phyloP scores from a whole-genome alignment of 805 yeast species.

The Nakazawaea anatomiae region DNA sequence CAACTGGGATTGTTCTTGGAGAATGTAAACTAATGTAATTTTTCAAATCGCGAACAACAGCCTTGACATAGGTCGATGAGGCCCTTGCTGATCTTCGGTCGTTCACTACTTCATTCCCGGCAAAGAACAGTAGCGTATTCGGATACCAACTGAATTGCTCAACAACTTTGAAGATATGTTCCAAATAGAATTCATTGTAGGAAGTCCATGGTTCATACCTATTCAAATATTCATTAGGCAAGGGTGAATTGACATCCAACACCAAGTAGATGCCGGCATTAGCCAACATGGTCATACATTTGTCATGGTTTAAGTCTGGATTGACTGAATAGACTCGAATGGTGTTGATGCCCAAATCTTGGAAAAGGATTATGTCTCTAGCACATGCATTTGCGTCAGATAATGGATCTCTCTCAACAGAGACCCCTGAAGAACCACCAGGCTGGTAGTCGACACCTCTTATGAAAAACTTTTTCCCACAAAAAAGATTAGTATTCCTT shows the following conservation, averaged over 20 bases:
- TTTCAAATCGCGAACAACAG: conserved; percentile 77
- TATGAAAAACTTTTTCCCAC: conserved; percentile 49
- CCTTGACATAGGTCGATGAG: conserved; percentile 76
- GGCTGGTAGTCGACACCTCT: conserved; percentile 95
- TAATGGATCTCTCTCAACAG: conserved; percentile 59
- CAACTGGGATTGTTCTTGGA: conserved; percentile 75
- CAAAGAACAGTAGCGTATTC: conserved; percentile 86
- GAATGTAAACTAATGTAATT: conserved; percentile 53
- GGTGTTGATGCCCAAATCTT: conserved; percentile 80
- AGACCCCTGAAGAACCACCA: conserved; percentile 82
- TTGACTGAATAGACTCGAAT: conserved; percentile 84
- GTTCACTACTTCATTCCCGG: conserved; percentile 88
- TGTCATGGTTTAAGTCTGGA: conserved; percentile 76
- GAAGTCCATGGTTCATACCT: conserved; percentile 93
- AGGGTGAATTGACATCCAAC: conserved; percentile 87
- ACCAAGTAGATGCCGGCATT: conserved; percentile 89
- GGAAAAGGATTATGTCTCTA: conserved; percentile 76
- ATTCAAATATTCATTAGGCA: conserved; percentile 70
- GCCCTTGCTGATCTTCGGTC: conserved; percentile 63
- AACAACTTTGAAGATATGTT: conserved; percentile 71
- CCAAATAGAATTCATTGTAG: conserved; percentile 63
- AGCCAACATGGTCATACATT: conserved; percentile 88
- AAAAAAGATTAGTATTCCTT: no score
- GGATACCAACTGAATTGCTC: conserved; percentile 80
- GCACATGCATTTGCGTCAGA: conserved; percentile 70